These are phyloP conservation scores for Earliella scabrosa DNA, from an alignment of 1,284 basidiomycete genomes.

Conservation along the genomic window DNA sequence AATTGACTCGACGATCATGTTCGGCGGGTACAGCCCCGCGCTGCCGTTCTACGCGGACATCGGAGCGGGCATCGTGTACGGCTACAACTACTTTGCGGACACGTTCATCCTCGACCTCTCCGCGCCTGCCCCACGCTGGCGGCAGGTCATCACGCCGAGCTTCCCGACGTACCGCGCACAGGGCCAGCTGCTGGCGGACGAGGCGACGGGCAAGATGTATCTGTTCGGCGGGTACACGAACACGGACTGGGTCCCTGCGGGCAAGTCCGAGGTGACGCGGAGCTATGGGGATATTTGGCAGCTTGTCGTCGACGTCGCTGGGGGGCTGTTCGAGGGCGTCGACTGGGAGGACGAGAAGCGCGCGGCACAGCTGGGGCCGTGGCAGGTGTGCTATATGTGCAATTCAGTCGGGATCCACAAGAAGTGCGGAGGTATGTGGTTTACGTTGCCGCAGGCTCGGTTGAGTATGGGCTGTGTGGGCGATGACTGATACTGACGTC, in stretches of 20 bases:
- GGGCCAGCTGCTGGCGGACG: constrained; percentile 34
- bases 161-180: constrained; percentile 41
- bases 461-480: not conserved
- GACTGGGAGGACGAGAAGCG: constrained; percentile 43
- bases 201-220: constrained; percentile 40
- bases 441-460: not conserved
- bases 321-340: constrained; percentile 40
- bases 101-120: constrained; percentile 38
- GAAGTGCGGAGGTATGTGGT: constrained; percentile 41
- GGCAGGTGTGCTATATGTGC: constrained; percentile 47
- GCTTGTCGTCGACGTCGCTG: constrained; percentile 40
- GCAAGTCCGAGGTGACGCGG: constrained; percentile 33
- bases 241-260: constrained; percentile 39
- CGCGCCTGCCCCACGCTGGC: constrained; percentile 25
- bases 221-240: constrained; percentile 45
- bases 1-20: constrained; percentile 42
- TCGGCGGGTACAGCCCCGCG: constrained; percentile 44
- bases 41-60: constrained; percentile 30
- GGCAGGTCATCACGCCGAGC: constrained; percentile 37
- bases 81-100: constrained; percentile 42
- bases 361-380: constrained; percentile 43
- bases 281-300: constrained; percentile 46
- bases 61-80: constrained; percentile 25
- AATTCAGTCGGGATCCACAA: constrained; percentile 42
- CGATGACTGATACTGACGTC: too few relatives aligned